A percentile compares a stretch with the other conserved stretches of the same genome.
These are phyloP conservation scores for Aspergillus pseudotamarii DNA, from an alignment of 2,329 filamentous ascomycete genomes.

Conservation along the genomic window DNA sequence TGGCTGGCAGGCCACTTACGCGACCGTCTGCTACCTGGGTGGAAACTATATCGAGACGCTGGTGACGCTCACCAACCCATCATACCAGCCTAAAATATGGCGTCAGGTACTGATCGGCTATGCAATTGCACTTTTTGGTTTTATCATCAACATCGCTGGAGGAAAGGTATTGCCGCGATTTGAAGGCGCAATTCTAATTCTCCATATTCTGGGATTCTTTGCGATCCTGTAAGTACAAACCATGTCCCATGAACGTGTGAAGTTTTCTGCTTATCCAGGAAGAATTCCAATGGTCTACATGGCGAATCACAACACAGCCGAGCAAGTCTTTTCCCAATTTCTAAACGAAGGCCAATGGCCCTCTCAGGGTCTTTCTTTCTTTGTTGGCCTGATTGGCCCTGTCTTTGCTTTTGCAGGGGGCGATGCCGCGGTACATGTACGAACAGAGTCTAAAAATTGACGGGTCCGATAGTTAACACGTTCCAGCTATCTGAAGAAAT, in stretches of 20 bases:
- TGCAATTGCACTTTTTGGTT: neutral
- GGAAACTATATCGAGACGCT: conserved; percentile 41
- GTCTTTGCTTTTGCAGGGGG: conserved; percentile 42
- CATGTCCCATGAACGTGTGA: neutral
- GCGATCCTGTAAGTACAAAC: conserved; percentile 41
- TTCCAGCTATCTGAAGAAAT: conserved; percentile 44
- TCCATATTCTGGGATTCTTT: conserved; percentile 58
- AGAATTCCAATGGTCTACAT: conserved; percentile 48
- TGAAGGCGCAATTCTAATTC: conserved; percentile 51
- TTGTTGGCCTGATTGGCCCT: conserved; percentile 28
- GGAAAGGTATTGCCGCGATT: conserved; percentile 48
- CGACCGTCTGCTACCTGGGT: conserved; percentile 36
- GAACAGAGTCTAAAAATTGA: conserved; percentile 7
- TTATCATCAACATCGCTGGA: conserved; percentile 44
- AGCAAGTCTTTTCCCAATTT: conserved; percentile 48
- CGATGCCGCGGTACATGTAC: conserved; percentile 42
- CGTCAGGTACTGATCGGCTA: conserved; percentile 31
- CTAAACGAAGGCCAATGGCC: conserved; percentile 40
- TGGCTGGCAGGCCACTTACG: conserved; percentile 48
- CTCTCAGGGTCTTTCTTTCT: conserved; percentile 27
- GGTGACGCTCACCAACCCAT: conserved; percentile 39
- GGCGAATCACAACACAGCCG: conserved; percentile 36
- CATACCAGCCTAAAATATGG: conserved; percentile 48
- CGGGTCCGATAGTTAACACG: neutral
- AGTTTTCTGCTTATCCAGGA: neutral